Base-by-base conservation (phyloP, 2,329 filamentous ascomycete species). In the Aspergillus cejpii region DNA sequence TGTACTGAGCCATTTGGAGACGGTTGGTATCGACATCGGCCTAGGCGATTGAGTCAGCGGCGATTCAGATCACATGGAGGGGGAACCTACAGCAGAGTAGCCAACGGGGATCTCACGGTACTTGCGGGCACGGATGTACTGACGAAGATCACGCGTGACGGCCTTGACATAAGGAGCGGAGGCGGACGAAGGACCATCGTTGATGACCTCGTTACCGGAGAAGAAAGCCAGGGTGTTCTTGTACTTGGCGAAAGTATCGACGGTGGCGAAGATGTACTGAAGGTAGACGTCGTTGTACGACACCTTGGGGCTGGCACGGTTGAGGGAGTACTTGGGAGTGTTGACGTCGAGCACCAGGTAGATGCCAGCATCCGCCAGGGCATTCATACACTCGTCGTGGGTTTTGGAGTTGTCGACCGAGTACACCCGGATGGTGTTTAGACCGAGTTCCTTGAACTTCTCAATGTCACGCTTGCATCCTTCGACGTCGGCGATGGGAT, bases 371-470 rank as follows among this genome's bases (percentile, higher is more conserved):
- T 85, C 85, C 41, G 81, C 83, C 49, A 95, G 77, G 37, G 78
- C 75, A 49, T 76, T 73, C 90, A 96, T 96, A 75, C 90, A 96
- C 51, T 81, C 77, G 59, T 90, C 83, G 71, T 96, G 90, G 67
- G 84, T 71, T 57, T 75, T 72, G 40, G 82, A 83, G 77, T 95
- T 95, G 75, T 96, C 90, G 55, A 94, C 83, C 12, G 85, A 88
- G 77, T 95, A 96, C 50, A 95, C 85, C 68, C 90, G 89, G 63
- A 96, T 76, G 20, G 88, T 89, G 76, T 96, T 96, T 71, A 95
- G 74, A 39, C 89, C 88, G 40, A 96, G 76, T 55, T 88, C 79
- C 74, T 87, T 79, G 80, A 95, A 94, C 64, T 87, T 75, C 41
- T 72, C 70, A 57, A 95, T 84, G 62, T 94, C 88, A 53, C 89